Conservation (phyloP, 208 protist genomes). For the Crithidia brevicula region DNA sequence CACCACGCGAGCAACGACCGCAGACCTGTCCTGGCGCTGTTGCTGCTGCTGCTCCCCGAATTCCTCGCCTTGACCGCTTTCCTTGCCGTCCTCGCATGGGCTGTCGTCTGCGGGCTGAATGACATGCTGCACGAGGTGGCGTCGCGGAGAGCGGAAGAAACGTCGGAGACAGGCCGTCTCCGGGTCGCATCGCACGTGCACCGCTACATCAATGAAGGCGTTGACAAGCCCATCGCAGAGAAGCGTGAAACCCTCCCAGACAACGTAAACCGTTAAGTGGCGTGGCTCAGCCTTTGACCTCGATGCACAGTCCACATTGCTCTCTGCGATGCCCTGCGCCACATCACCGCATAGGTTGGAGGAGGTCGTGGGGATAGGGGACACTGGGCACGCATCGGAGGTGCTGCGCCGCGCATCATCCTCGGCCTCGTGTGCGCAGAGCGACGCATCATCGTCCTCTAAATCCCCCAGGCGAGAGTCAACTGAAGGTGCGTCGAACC, state of each 20-base stretch:
- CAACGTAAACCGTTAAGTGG: constrained; percentile 39
- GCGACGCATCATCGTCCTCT: constrained; percentile 31
- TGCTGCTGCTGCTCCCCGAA: not conserved
- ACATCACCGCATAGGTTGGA: no score
- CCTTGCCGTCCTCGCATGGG: no score
- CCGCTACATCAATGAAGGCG: constrained; percentile 38
- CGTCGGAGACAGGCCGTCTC: constrained; percentile 66
- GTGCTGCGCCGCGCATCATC: constrained; percentile 28
- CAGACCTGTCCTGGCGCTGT: not conserved
- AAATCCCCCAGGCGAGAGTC: not conserved
- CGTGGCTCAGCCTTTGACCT: no score
- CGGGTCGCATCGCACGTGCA: constrained; percentile 40
- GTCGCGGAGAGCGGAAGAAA: constrained; percentile 59
- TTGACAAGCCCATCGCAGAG: constrained; percentile 28
- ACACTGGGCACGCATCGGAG: no score
- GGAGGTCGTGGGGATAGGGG: no score
- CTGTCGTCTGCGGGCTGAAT: not conserved
- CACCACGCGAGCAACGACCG: constrained; percentile 17
- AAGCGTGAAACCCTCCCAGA: constrained; percentile 65
- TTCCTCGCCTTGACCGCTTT: not conserved
- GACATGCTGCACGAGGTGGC: constrained; percentile 16
- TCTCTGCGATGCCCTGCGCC: not conserved
- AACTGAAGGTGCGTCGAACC: no score
- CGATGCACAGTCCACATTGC: no score
- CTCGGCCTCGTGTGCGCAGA: constrained; percentile 48